Conservation (phyloP, 352 stramenopile species). For the Phytophthora sp. region DNA sequence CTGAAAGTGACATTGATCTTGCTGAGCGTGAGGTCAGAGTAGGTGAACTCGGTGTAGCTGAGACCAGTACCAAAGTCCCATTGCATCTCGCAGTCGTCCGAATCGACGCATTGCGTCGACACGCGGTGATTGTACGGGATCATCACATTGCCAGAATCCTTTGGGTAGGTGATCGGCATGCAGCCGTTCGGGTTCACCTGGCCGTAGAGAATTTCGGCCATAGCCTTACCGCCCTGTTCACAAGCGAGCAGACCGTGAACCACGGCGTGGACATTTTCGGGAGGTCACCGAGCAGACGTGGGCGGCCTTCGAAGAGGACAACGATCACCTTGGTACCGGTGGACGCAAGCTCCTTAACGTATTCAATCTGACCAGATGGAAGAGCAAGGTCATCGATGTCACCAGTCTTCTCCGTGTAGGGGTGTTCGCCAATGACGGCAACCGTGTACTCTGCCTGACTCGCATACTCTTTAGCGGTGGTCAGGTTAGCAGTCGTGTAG, state of each 20-base stretch:
- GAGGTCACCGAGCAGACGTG: slow-evolving; percentile 65
- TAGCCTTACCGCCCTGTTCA: slow-evolving; percentile 70
- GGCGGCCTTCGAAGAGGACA: slow-evolving; percentile 73
- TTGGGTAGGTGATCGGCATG: slow-evolving; percentile 83
- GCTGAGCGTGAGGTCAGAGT: slow-evolving; percentile 51
- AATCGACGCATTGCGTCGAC: slow-evolving; percentile 44
- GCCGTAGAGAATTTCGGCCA: slow-evolving; percentile 84
- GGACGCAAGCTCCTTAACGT: slow-evolving; percentile 64
- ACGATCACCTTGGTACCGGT: slow-evolving; percentile 78
- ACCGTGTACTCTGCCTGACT: slow-evolving; percentile 57
- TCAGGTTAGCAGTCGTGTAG: slow-evolving; percentile 47
- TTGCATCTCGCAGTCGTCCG: slow-evolving; percentile 50
- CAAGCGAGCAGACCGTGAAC: slow-evolving; percentile 74
- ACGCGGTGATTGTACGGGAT: slow-evolving; percentile 80
- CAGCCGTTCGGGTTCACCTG: slow-evolving; percentile 76
- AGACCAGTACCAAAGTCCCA: slow-evolving; percentile 69
- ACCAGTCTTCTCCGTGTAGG: slow-evolving; percentile 82
- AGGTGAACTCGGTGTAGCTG: slow-evolving; percentile 71
- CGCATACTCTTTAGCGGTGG: slow-evolving; percentile 54
- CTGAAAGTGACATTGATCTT: slow-evolving; percentile 60
- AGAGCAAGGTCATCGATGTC: slow-evolving; percentile 79
- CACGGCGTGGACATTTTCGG: slow-evolving; percentile 62
- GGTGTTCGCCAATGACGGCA: slow-evolving; percentile 68
- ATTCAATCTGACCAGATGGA: slow-evolving; percentile 66
- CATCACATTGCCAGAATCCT: slow-evolving; percentile 50